These are phyloP conservation scores for Neofusicoccum laricinum DNA, from an alignment of 2,329 filamentous ascomycete genomes.

Conservation along the genomic window DNA sequence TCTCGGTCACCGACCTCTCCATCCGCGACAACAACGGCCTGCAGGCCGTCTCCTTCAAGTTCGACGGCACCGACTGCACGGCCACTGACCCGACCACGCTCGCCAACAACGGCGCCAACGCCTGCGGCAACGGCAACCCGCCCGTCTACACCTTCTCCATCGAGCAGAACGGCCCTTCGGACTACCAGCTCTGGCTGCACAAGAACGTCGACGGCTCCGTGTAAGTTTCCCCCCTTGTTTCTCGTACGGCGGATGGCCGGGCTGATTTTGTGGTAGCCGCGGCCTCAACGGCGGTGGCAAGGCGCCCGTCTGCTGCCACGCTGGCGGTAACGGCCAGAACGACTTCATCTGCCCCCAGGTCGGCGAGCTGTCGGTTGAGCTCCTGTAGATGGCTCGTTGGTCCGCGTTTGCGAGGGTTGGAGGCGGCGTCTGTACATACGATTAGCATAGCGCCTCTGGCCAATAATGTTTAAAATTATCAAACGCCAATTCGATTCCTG, in stretches of 20 bases:
- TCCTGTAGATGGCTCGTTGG: neutral
- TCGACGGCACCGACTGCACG: neutral
- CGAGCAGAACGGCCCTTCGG: neutral
- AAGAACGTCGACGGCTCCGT: neutral
- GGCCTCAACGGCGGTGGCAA: neutral
- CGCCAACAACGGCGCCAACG: neutral
- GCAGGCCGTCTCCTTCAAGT: constrained; percentile 5
- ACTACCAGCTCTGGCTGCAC: neutral
- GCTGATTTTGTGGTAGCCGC: neutral
- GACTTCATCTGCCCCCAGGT: neutral
- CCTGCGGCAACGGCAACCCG: neutral
- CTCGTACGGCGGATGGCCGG: neutral
- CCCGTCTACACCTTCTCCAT: constrained; percentile 2
- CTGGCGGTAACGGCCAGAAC: neutral
- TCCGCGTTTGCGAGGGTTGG: neutral
- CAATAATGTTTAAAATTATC: neutral
- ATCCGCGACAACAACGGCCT: constrained; percentile 15
- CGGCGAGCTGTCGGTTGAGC: neutral
- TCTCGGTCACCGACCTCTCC: constrained; percentile 5
- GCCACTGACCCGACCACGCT: neutral
- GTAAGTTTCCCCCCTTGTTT: neutral
- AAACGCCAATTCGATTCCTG: neutral
- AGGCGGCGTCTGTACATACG: neutral
- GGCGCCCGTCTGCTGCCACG: neutral
- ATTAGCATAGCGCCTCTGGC: neutral